phyloP scores from a whole-genome alignment of 1,139 yeast genomes.

The Taphrina pruni region DNA sequence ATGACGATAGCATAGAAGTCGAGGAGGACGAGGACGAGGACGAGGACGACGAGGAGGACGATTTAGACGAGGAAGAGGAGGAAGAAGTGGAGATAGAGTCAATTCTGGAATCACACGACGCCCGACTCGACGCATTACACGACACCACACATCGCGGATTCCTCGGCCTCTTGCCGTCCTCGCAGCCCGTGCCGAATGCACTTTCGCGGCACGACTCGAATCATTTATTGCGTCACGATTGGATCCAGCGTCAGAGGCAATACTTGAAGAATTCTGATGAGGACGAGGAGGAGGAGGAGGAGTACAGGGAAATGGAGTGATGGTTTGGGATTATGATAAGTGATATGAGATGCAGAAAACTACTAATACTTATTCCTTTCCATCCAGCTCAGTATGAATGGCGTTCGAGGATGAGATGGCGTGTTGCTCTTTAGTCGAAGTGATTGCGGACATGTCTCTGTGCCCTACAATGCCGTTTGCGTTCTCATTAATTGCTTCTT shows the following conservation, averaged over 20 bases:
- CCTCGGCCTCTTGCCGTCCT: neutral
- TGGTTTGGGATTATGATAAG: neutral
- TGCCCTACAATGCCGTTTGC: too few relatives aligned
- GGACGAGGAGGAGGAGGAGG: neutral
- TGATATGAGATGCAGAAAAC: neutral
- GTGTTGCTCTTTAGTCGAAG: too few relatives aligned
- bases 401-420: too few relatives aligned
- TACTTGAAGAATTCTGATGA: neutral
- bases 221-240: neutral
- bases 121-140: neutral
- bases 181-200: neutral
- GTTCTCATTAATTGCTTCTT: too few relatives aligned
- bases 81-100: neutral
- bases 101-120: constrained; percentile 5
- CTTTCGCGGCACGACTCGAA: neutral
- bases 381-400: too few relatives aligned
- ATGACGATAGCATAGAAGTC: neutral
- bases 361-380: neutral
- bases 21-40: neutral
- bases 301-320: neutral
- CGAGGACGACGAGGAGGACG: neutral
- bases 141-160: constrained; percentile 10
- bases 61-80: neutral
- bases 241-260: neutral
- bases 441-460: too few relatives aligned